Percentiles rank a stretch among this genome's conserved stretches.
phyloP scores from a whole-genome alignment of 2,329 filamentous ascomycete species.

The Claviceps pazoutovae region DNA sequence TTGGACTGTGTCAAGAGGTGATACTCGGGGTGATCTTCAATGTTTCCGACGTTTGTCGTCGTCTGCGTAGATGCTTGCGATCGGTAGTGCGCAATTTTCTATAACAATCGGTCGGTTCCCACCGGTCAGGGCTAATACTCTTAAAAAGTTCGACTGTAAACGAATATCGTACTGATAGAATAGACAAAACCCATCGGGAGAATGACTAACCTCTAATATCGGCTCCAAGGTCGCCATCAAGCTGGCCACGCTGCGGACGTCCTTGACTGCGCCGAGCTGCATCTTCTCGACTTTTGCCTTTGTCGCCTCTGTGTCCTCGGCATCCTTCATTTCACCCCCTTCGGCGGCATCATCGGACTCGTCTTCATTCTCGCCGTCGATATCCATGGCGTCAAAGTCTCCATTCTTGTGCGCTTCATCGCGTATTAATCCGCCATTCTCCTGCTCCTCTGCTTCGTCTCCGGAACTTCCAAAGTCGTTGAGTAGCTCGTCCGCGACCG shows the following conservation, averaged over 20 bases:
- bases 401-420: constrained; percentile 25
- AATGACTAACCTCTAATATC: constrained; percentile 58
- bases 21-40: constrained; percentile 88
- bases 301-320: constrained; percentile 52
- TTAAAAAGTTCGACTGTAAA: constrained; percentile 45
- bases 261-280: constrained; percentile 57
- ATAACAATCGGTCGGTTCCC: constrained; percentile 25
- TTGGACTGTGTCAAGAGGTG: constrained; percentile 80
- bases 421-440: constrained; percentile 33
- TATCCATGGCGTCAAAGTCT: constrained; percentile 34
- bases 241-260: constrained; percentile 65
- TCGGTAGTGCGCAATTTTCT: constrained; percentile 74
- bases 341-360: constrained; percentile 44
- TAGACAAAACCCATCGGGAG: constrained; percentile 12
- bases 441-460: constrained; percentile 55
- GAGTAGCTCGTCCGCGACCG: constrained; percentile 80
- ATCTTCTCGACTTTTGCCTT: constrained; percentile 74
- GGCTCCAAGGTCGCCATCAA: constrained; percentile 73
- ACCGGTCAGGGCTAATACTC: constrained; percentile 54
- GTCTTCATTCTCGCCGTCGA: constrained; percentile 37
- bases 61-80: constrained; percentile 51
- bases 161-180: constrained; percentile 19
- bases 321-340: constrained; percentile 33
- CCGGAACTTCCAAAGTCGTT: constrained; percentile 55
- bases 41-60: constrained; percentile 57